phyloP scores from a whole-genome alignment of 2,329 filamentous ascomycete species.

The Blastomyces silverae region DNA sequence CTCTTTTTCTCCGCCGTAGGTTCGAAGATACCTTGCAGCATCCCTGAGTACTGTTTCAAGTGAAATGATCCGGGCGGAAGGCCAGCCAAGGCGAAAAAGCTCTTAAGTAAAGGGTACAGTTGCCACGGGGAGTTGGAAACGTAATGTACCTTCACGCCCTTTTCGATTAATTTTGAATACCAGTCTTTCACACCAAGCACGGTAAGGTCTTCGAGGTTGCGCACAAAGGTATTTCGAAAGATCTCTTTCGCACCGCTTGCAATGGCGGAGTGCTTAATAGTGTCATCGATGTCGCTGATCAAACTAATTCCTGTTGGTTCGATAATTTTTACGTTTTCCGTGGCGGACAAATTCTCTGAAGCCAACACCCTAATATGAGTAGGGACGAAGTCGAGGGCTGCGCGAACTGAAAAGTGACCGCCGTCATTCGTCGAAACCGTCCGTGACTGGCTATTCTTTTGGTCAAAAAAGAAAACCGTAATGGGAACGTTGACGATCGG shows the following conservation, averaged over 20 bases:
- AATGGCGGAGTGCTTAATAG: constrained; percentile 92
- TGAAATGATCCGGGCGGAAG: constrained; percentile 87
- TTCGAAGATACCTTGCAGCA: constrained; percentile 97
- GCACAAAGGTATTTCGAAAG: constrained; percentile 90
- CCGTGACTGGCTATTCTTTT: constrained; percentile 69
- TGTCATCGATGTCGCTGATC: constrained; percentile 97
- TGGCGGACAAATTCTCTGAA: constrained; percentile 74
- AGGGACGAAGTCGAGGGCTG: constrained; percentile 79
- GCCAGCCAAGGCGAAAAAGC: constrained; percentile 72
- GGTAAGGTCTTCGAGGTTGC: constrained; percentile 71
- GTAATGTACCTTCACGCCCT: constrained; percentile 88
- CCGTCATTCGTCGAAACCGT: constrained; percentile 80
- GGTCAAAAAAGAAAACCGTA: constrained; percentile 93
- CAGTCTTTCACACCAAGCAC: constrained; percentile 84
- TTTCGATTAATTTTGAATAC: constrained; percentile 69
- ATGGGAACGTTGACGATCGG: constrained; percentile 71
- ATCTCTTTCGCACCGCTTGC: constrained; percentile 81
- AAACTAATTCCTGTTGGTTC: constrained; percentile 76
- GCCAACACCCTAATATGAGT: constrained; percentile 83
- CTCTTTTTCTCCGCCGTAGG: constrained; percentile 94
- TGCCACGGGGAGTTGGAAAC: constrained; percentile 99
- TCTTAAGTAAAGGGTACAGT: constrained; percentile 79
- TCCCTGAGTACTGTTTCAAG: constrained; percentile 90
- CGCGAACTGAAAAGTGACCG: constrained; percentile 78
- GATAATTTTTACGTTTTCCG: constrained; percentile 68